Conservation (phyloP, 2,329 filamentous ascomycete species). For the Shiraia sp. region DNA sequence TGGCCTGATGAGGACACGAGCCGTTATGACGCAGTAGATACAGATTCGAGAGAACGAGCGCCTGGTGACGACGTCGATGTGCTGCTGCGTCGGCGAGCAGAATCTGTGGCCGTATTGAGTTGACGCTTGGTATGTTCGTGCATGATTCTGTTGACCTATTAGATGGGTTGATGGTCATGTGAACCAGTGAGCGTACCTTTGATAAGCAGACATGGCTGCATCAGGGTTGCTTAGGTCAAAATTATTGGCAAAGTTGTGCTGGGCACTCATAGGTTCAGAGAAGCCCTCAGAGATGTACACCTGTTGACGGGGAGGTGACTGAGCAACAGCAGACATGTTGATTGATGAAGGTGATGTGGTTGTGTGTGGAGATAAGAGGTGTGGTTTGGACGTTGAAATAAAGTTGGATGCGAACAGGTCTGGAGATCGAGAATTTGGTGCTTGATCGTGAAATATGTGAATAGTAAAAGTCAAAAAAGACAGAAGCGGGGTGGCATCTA, state of each 20-base stretch:
- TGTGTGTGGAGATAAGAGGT: neutral
- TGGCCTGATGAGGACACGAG: neutral
- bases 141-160: conserved; percentile 48
- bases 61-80: conserved; percentile 6
- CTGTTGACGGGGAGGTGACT: conserved; percentile 14
- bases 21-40: conserved; percentile 22
- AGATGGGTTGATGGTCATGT: conserved; percentile 5
- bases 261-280: conserved; percentile 47
- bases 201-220: conserved; percentile 48
- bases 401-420: neutral
- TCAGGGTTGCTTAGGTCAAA: conserved; percentile 47
- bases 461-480: conserved; percentile 1
- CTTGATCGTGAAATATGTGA: conserved; percentile 3
- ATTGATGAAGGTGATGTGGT: neutral
- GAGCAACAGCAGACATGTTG: conserved; percentile 27
- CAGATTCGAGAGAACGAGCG: conserved; percentile 12
- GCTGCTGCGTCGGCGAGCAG: conserved; percentile 46
- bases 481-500: conserved; percentile 23
- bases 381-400: neutral
- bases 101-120: conserved; percentile 51
- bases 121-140: conserved; percentile 56
- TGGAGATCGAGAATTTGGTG: conserved; percentile 8
- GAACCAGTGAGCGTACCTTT: conserved; percentile 41
- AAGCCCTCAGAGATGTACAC: conserved; percentile 47
- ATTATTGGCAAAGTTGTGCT: conserved; percentile 50